Percentiles rank a stretch among this genome's conserved stretches.
Conservation (phyloP, 768 basidiomycete species). For the Xerocomellus intermedius region DNA sequence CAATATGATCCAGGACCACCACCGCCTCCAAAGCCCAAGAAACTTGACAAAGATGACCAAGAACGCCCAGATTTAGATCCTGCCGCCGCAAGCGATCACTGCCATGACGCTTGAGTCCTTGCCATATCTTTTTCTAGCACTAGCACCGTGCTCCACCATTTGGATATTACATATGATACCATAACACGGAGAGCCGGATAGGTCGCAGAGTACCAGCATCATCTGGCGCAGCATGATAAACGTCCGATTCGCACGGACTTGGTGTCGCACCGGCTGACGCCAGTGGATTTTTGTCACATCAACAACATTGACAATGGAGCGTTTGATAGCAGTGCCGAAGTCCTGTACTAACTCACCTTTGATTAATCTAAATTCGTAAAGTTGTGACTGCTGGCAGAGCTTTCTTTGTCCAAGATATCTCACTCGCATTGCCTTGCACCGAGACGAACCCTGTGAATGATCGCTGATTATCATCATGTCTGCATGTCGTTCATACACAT, state of each 20-base stretch:
- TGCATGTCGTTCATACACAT: neutral
- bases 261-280: neutral
- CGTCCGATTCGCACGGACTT: neutral
- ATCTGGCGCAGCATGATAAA: neutral
- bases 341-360: neutral
- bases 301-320: neutral
- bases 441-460: neutral
- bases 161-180: neutral
- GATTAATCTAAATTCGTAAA: neutral
- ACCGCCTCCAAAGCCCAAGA: constrained; percentile 45
- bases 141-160: neutral
- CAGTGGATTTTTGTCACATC: neutral
- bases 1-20: constrained; percentile 71
- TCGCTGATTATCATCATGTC: neutral
- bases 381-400: neutral
- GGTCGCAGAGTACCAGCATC: neutral
- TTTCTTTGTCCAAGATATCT: neutral
- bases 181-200: neutral
- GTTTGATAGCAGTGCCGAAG: neutral
- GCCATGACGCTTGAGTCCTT: neutral
- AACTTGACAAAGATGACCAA: constrained; percentile 5
- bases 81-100: neutral
- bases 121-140: neutral
- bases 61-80: neutral
- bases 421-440: neutral